Conservation (phyloP, 2,329 filamentous ascomycete genomes). For the Leptosphaerulina australis region DNA sequence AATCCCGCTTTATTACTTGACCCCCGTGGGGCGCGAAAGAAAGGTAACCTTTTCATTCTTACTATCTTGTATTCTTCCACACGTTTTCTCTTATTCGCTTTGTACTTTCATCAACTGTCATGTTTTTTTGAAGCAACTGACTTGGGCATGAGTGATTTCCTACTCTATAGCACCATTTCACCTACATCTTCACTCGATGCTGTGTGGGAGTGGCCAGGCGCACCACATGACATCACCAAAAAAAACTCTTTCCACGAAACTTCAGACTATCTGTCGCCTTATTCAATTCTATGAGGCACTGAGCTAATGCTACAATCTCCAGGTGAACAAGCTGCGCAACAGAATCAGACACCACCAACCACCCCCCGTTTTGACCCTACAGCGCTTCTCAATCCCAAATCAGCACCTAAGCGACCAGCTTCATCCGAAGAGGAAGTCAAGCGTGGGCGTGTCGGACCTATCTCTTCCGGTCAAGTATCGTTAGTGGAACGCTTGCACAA, state of each 20-base stretch:
- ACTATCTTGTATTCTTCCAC: background rate
- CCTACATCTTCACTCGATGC: constrained; percentile 3
- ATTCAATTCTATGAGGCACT: background rate
- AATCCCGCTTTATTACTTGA: constrained; percentile 38
- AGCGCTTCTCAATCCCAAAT: constrained; percentile 44
- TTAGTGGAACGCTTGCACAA: constrained; percentile 80
- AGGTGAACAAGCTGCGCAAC: constrained; percentile 28
- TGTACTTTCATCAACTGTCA: background rate
- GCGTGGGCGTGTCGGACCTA: constrained; percentile 31
- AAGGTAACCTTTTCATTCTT: constrained; percentile 29
- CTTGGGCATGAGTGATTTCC: constrained; percentile 10
- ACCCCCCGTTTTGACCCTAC: constrained; percentile 33
- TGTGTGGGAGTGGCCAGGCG: constrained; percentile 7
- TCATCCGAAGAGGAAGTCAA: constrained; percentile 29
- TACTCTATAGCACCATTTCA: background rate
- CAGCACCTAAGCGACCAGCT: constrained; percentile 39
- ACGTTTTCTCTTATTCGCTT: background rate
- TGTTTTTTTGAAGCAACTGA: constrained; percentile 5
- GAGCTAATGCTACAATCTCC: constrained; percentile 28
- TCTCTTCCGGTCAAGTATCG: constrained; percentile 55
- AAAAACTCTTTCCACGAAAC: background rate
- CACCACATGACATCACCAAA: constrained; percentile 1
- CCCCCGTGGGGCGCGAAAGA: constrained; percentile 30
- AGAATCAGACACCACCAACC: constrained; percentile 8
- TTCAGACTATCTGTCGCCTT: background rate